Percentiles rank a stretch among this genome's conserved stretches.
Conservation (phyloP, 2,329 filamentous ascomycete species). For the Colletotrichum siamense region DNA sequence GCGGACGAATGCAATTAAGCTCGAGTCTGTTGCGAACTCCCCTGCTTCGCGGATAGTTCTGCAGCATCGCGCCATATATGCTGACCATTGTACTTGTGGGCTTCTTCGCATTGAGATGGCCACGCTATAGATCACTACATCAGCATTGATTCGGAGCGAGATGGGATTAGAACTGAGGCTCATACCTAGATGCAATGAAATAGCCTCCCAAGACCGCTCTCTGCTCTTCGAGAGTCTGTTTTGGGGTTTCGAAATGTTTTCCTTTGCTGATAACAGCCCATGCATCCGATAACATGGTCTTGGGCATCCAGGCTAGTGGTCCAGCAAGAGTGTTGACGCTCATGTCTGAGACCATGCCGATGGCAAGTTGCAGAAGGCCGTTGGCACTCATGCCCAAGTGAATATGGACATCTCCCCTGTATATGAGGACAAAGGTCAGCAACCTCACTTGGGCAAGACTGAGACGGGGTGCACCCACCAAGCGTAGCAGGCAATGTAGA, state of each 20-base stretch:
- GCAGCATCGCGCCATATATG: constrained; percentile 39
- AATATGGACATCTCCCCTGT: constrained; percentile 44
- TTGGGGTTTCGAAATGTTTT: constrained; percentile 14
- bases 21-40: not conserved
- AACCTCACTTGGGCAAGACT: fast-evolving
- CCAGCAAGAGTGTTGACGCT: constrained; percentile 33
- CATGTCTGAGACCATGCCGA: constrained; percentile 42
- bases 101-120: constrained; percentile 36
- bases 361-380: constrained; percentile 42
- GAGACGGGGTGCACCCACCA: constrained; percentile 33
- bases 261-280: constrained; percentile 27
- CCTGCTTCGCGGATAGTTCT: constrained; percentile 28
- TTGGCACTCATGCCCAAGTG: constrained; percentile 42
- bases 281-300: constrained; percentile 37
- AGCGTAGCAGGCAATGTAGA: constrained; percentile 41
- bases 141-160: not conserved
- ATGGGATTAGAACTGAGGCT: not conserved
- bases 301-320: constrained; percentile 24
- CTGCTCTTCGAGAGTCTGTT: constrained; percentile 40
- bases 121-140: constrained; percentile 13
- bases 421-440: not conserved
- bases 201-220: constrained; percentile 45
- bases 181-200: constrained; percentile 40
- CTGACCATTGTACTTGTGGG: constrained; percentile 34
- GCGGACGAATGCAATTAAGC: constrained; percentile 35